Base-by-base conservation (phyloP, 768 basidiomycete species). In the Tricholoma sp. region DNA sequence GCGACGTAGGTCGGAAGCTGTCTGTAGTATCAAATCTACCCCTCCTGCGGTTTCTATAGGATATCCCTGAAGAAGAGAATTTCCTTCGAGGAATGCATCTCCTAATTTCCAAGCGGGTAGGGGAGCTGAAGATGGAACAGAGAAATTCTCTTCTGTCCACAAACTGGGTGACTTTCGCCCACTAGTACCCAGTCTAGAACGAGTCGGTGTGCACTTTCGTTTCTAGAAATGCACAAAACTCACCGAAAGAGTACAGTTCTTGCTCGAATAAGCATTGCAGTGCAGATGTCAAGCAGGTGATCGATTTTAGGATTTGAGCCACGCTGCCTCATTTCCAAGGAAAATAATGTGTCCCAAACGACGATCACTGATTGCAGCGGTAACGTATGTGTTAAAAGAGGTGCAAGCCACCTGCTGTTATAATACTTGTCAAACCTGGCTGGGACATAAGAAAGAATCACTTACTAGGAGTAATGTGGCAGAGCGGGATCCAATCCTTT, bases 401-500 rank as follows among this genome's bases (percentile, higher is more conserved):
- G 80, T 11, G 86, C 80, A 10, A 91, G 72, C 89, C 89, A 92
- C 45, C 83, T 86, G 68, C 89, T 91, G 58, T 12, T 50, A 20
- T 36, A 44, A 57, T 18, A 39, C 31, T 34, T 44, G 49, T 57
- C 53, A 53, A 50, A 29, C 39, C 51, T 18, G 37, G 47, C 20
- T 13, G 31, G 52, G 7, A 20, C 44, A 36, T 51, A 47, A 41
- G 17, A 47, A 54, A 50, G 37, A 37, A 45, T 44, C 17, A 70
- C 89, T 59, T 70, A 91, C 89, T 86, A 86, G 49, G 89, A 89
- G 68, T 89, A 91, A 70, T 91, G 88, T 2, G 89, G 89, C 28
- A 86, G 71, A 28, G 76, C 70, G 18, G 89, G 89, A 63, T 88
- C 85, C 7, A 92, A 72, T 1, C 88, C 85, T 59, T 82, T 83